These are phyloP conservation scores for Lachancea thermotolerans DNA, from an alignment of 805 yeast genomes.

Conservation along the genomic window DNA sequence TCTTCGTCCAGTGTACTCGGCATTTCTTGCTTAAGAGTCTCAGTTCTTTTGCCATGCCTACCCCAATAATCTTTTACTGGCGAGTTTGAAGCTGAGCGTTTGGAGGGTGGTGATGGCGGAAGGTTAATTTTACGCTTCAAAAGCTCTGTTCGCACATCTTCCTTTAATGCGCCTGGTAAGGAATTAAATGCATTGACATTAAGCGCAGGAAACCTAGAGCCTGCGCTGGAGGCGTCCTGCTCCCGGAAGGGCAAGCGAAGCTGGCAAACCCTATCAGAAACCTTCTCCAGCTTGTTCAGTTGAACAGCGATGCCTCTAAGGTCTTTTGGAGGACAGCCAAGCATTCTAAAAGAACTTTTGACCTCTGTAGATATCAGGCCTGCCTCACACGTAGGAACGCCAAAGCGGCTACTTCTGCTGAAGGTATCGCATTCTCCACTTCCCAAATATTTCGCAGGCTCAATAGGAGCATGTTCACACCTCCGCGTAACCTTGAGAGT, in stretches of 20 bases:
- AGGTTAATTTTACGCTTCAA: constrained; percentile 10
- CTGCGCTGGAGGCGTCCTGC: constrained; percentile 4
- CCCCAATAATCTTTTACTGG: constrained; percentile 11
- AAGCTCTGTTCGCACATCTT: constrained; percentile 14
- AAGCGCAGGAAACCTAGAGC: not conserved
- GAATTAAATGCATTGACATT: constrained; percentile 5
- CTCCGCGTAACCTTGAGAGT: constrained; percentile 62
- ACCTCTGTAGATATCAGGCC: constrained; percentile 58
- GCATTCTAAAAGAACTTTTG: constrained; percentile 45
- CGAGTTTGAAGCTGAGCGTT: constrained; percentile 2
- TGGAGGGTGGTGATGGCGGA: constrained; percentile 3
- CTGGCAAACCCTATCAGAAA: not conserved
- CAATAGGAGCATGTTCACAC: constrained; percentile 59
- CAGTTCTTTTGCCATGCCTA: constrained; percentile 14
- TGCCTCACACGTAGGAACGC: constrained; percentile 51
- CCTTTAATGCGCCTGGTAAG: constrained; percentile 11
- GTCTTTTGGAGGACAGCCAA: constrained; percentile 58
- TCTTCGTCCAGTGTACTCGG: constrained; percentile 50
- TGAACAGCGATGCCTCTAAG: constrained; percentile 75
- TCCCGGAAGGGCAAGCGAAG: constrained; percentile 29
- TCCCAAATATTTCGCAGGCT: constrained; percentile 76
- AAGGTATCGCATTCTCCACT: constrained; percentile 71
- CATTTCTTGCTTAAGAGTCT: constrained; percentile 6
- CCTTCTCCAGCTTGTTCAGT: constrained; percentile 42
- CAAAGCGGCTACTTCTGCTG: constrained; percentile 53